Evolutionary conservation across 2,329 filamentous ascomycete species (phyloP), one percentile per base, ranked within the genome.

Genomic region (Helotiales sp.): DNA sequence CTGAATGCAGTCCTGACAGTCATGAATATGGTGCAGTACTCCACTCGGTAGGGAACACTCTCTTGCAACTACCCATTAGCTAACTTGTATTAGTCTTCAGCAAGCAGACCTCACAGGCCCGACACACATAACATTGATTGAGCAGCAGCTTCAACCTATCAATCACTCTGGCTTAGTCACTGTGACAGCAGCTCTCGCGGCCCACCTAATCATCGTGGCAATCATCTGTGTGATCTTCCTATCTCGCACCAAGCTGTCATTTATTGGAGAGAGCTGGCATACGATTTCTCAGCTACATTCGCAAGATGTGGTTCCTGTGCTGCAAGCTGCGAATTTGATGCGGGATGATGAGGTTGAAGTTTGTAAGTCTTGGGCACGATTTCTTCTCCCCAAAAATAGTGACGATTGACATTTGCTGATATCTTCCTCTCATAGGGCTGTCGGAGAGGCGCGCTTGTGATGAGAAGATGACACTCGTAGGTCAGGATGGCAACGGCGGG

Each of bases 201-300:
- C 51, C 2, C 54, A 56, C 22, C n/a, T 56, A 10, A 2, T 46
- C 4, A 29, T 46, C 5, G 46, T 56, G 3, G 13, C 38, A 9
- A 33, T 24, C 3, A 48, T 51, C 2, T 33, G 34, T 15, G 12
- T 31, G 10, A 29, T 56, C 3, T 56, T 44, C 13, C 15, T 56
- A 6, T 31, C 10, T 12, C 7, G 30, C 5, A 56, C 54, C 1
- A 50, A 31, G 2, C 24, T 46, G 7, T 56, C 54, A 6, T 56
- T 51, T 22, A 51, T 56, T 17, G 54, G 54, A 29, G 46, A 56
- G 29, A 44, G 33, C 8, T 56, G 47, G 54, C 54, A 56, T 30
- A 56, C 54, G 3, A 17, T 56, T 8, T 46, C 54, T 4, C 54
- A 56, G 22, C 47, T 56, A n/a, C 54, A 56, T 17, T 51, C 46